Base-by-base conservation (phyloP, 495 filamentous ascomycete genomes). In the Lichina pygmaea region DNA sequence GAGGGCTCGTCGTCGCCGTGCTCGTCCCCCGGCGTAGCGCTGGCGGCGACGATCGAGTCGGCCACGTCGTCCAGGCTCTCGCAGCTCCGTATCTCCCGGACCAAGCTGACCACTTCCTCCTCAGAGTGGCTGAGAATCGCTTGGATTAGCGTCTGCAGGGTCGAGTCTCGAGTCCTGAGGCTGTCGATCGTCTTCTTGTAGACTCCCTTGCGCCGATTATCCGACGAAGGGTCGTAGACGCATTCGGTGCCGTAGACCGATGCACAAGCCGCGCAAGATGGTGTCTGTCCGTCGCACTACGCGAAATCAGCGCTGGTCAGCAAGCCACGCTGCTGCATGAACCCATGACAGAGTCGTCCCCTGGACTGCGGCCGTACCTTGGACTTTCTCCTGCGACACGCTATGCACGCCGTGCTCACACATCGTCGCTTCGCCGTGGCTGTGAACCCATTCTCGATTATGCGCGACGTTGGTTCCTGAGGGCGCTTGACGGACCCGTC, bases 101-200 rank as follows among this genome's bases (percentile, higher is more conserved):
- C 77, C 42, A 97, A 65, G 3, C 71, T 77, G 33, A 74, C 71
- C 0, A 84, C 85, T 44, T 86, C 80, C 11, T 91, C 81, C 51
- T 85, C 77, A 43, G 78, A 70, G 33, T 80, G 80, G 55, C 93
- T 93, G 33, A 97, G 63, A 46, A 97, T 80, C 24, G 89, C 91
- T 57, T 94, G 81, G 43, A 97, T 74, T 31, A 97, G 62, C 7
- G 85, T 86, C 55, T 94, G 80, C 30, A 95, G 64, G 10, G 89
- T 97, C 33, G 81, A 81, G 55, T 81, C 86, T 45, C 71, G 71
- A 15, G 85, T 86, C 54, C 86, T 81, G 54, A 86, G 68, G 51
- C 76, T 81, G 58, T 93, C 85, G 42, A 85, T 78, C 58, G 93
- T 85, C 58, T 93, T 83, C 58, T 84, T 86, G 58, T 93, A 94